A percentile compares a stretch with the other conserved stretches of the same genome.
Conservation (phyloP, 2,329 filamentous ascomycete genomes). For the Pseudogymnoascus sp. region DNA sequence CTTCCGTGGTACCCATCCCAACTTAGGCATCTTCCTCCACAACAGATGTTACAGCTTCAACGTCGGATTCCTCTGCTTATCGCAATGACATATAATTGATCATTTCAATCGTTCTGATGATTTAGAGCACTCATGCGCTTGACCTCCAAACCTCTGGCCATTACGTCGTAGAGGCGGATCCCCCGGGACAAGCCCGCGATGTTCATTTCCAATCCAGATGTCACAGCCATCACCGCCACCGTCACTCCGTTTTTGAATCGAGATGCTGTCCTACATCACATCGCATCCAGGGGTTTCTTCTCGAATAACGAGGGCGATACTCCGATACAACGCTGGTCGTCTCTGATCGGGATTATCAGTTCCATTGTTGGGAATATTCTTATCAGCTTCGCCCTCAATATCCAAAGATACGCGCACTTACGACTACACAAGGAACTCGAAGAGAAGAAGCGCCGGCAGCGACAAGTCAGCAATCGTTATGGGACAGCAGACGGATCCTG, state of each 20-base stretch:
- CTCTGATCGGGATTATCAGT: constrained; percentile 86
- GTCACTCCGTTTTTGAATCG: not conserved
- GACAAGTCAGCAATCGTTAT: constrained; percentile 38
- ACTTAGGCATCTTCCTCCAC: not conserved
- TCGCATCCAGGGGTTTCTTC: not conserved
- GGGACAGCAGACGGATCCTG: constrained; percentile 30
- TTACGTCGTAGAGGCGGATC: constrained; percentile 2
- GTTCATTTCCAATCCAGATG: constrained; percentile 3
- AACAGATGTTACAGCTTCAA: not conserved
- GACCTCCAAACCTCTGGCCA: not conserved
- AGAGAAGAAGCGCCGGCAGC: constrained; percentile 46
- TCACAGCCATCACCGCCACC: not conserved
- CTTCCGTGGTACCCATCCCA: not conserved
- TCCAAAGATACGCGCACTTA: constrained; percentile 91
- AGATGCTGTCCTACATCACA: constrained; percentile 5
- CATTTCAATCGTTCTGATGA: not conserved
- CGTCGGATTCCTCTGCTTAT: not conserved
- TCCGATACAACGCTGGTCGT: constrained; percentile 68
- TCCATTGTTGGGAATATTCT: constrained; percentile 88
- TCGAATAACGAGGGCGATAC: constrained; percentile 31
- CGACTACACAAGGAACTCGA: constrained; percentile 65
- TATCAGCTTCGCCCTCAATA: constrained; percentile 92
- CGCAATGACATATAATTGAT: constrained; percentile 1
- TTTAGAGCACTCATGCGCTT: not conserved
- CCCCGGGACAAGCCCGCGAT: constrained; percentile 1